These are phyloP conservation scores for Podaxis sp. DNA, from an alignment of 768 basidiomycete genomes.

Conservation along the genomic window DNA sequence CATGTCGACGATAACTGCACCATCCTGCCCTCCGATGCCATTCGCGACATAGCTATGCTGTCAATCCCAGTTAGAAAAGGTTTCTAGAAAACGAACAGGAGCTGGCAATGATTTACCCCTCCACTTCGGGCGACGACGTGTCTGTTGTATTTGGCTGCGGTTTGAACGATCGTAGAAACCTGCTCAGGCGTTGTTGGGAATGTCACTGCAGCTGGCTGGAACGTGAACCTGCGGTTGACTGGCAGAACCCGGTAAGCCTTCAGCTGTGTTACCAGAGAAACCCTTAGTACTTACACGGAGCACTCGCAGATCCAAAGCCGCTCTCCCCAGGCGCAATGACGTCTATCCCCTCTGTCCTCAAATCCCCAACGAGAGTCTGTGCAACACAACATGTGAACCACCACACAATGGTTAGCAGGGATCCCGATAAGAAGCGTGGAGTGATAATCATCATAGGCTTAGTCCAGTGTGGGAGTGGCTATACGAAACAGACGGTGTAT, in stretches of 20 bases:
- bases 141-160: slow-evolving; percentile 21
- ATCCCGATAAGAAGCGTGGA: not conserved
- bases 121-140: slow-evolving; percentile 36
- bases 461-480: not conserved
- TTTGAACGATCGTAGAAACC: slow-evolving; percentile 23
- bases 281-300: slow-evolving; percentile 18
- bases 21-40: slow-evolving; percentile 36
- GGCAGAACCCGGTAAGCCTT: not conserved
- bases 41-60: slow-evolving; percentile 43
- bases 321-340: slow-evolving; percentile 18
- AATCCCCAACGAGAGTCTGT: not conserved
- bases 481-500: not conserved
- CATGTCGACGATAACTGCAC: slow-evolving; percentile 38
- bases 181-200: slow-evolving; percentile 25
- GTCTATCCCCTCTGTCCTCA: slow-evolving; percentile 13
- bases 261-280: not conserved
- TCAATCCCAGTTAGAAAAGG: not conserved
- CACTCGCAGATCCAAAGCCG: slow-evolving; percentile 18
- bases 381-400: not conserved
- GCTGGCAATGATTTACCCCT: slow-evolving; percentile 30
- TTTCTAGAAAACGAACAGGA: not conserved
- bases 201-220: slow-evolving; percentile 25
- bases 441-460: not conserved
- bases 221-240: slow-evolving; percentile 27
- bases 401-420: not conserved